phyloP scores from a whole-genome alignment of 2,329 filamentous ascomycete genomes.

The Huntiella moniliformis region DNA sequence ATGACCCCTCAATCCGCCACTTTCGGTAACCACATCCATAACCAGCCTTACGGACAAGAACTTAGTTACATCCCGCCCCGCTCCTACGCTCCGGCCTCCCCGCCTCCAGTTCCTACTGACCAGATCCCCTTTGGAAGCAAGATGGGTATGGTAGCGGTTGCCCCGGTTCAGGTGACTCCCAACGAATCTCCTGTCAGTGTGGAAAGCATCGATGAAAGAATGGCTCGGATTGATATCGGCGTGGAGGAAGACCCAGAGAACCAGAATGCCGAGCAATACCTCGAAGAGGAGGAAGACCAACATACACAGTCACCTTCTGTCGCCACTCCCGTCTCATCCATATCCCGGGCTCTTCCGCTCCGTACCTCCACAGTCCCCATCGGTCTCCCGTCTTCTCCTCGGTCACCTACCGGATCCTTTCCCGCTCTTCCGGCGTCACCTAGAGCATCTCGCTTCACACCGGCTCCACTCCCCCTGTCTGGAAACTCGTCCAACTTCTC shows the following conservation, averaged over 20 bases:
- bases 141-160: not conserved
- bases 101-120: slow-evolving; percentile 24
- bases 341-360: slow-evolving; percentile 25
- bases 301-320: not conserved
- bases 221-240: slow-evolving; percentile 12
- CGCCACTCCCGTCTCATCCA: not conserved
- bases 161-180: slow-evolving; percentile 20
- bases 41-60: slow-evolving; percentile 34
- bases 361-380: slow-evolving; percentile 18
- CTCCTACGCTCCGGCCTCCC: slow-evolving; percentile 37
- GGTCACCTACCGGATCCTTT: slow-evolving; percentile 20
- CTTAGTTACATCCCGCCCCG: slow-evolving; percentile 38
- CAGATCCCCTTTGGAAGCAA: slow-evolving; percentile 17
- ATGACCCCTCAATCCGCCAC: slow-evolving; percentile 43
- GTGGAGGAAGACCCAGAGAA: not conserved
- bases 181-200: slow-evolving; percentile 29
- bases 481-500: slow-evolving; percentile 22
- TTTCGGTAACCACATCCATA: slow-evolving; percentile 19
- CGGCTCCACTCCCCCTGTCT: not conserved
- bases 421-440: slow-evolving; percentile 15
- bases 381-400: slow-evolving; percentile 22
- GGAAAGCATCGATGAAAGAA: slow-evolving; percentile 28
- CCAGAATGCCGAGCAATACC: not conserved
- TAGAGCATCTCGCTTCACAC: not conserved
- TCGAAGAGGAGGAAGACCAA: no score